Conservation (phyloP, 163 green algal species). For the Volvox carteri region DNA sequence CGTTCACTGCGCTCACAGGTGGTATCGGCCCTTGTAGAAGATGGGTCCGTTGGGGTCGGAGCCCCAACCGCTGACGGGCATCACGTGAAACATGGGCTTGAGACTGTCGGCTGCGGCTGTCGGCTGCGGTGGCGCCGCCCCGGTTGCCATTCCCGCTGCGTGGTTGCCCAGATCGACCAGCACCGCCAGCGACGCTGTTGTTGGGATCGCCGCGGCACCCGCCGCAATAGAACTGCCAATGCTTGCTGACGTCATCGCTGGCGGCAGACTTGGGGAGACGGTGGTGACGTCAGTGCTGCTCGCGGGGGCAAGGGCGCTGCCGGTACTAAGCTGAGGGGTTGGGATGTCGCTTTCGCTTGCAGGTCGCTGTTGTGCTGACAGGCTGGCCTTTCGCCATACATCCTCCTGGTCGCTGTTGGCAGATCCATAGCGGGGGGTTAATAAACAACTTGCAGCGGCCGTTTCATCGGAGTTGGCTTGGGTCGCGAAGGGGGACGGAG, state of each 20-base stretch:
- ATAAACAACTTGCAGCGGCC: background rate
- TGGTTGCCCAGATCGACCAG: background rate
- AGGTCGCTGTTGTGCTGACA: conserved; percentile 5
- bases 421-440: background rate
- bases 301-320: too few species aligned
- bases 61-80: conserved; percentile 49
- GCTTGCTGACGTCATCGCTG: too few species aligned
- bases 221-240: too few species aligned
- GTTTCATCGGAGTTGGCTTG: background rate
- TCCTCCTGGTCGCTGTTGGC: background rate
- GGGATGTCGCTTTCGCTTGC: conserved; percentile 1
- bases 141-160: background rate
- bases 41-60: conserved; percentile 83
- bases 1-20: conserved; percentile 69
- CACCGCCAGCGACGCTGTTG: background rate
- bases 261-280: background rate
- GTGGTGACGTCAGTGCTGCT: background rate
- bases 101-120: conserved; percentile 27
- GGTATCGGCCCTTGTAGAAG: conserved; percentile 78
- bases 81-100: conserved; percentile 52
- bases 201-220: background rate
- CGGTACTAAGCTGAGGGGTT: background rate
- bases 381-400: conserved; percentile 3
- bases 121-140: background rate
- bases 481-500: conserved; percentile 23